Percentiles rank a stretch among this genome's conserved stretches.
Conservation (phyloP, 805 yeast species). For the Schwanniomyces pseudopolymorphus region DNA sequence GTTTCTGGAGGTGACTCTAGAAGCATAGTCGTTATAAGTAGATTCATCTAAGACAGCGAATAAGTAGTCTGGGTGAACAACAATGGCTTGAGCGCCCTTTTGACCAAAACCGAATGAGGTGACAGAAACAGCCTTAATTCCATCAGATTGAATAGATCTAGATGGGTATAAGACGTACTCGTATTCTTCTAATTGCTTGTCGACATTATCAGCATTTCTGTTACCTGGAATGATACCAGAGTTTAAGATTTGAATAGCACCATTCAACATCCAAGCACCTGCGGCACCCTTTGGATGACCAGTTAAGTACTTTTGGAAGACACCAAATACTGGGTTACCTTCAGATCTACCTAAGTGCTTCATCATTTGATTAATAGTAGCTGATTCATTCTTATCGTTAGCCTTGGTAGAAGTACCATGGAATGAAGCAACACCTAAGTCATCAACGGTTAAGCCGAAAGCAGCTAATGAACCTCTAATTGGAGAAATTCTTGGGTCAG, state of each 20-base stretch:
- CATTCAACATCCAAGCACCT: slow-evolving; percentile 99
- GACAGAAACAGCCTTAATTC: slow-evolving; percentile 94
- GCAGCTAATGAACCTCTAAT: slow-evolving; percentile 95
- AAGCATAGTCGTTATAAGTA: slow-evolving; percentile 68
- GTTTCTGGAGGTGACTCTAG: slow-evolving; percentile 76
- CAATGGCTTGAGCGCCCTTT: slow-evolving; percentile 96
- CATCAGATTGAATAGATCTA: slow-evolving; percentile 89
- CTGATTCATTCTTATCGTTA: slow-evolving; percentile 96
- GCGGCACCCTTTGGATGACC: slow-evolving; percentile 99
- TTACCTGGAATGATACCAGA: slow-evolving; percentile 97
- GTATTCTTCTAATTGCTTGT: slow-evolving; percentile 73
- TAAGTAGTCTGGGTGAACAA: slow-evolving; percentile 90
- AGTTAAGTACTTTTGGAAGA: slow-evolving; percentile 97
- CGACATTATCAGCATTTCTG: slow-evolving; percentile 97
- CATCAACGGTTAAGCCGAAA: slow-evolving; percentile 90
- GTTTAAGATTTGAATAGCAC: slow-evolving; percentile 90
- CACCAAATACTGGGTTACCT: slow-evolving; percentile 97
- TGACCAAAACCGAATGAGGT: slow-evolving; percentile 99
- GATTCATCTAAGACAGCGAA: slow-evolving; percentile 74
- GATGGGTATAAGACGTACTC: slow-evolving; percentile 94
- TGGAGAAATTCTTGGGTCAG: slow-evolving; percentile 94
- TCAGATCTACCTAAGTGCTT: slow-evolving; percentile 91
- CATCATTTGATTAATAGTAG: slow-evolving; percentile 90
- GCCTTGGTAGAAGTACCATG: slow-evolving; percentile 99
- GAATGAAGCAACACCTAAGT: slow-evolving; percentile 94